phyloP scores from a whole-genome alignment of 2,329 filamentous ascomycete genomes.

The Blastomyces silverae region DNA sequence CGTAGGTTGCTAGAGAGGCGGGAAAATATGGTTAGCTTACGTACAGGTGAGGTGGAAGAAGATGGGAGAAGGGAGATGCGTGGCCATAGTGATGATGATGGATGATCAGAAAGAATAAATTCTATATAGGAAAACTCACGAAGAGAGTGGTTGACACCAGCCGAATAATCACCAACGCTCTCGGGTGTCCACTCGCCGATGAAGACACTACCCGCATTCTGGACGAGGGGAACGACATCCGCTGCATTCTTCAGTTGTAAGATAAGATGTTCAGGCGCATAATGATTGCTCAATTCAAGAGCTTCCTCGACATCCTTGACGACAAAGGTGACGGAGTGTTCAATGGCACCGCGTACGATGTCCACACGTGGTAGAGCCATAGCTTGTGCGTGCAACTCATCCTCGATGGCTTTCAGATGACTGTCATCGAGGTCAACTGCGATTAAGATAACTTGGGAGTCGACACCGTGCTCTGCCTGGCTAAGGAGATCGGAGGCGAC shows the following conservation, averaged over 20 bases:
- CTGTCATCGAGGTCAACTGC: slow-evolving; percentile 69
- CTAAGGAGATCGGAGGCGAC: slow-evolving; percentile 91
- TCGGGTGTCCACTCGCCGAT: slow-evolving; percentile 95
- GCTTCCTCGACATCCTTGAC: slow-evolving; percentile 65
- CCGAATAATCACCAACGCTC: slow-evolving; percentile 95
- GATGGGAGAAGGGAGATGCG: background rate
- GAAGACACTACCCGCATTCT: slow-evolving; percentile 95
- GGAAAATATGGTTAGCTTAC: slow-evolving; percentile 23
- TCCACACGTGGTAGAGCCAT: slow-evolving; percentile 81
- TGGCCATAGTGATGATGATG: background rate
- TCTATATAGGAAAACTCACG: slow-evolving; percentile 56
- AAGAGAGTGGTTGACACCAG: slow-evolving; percentile 93
- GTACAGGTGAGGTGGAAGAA: background rate
- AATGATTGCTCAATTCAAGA: slow-evolving; percentile 79
- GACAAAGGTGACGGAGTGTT: slow-evolving; percentile 81
- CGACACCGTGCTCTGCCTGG: slow-evolving; percentile 93
- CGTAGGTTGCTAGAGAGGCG: slow-evolving; percentile 69
- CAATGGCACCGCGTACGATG: slow-evolving; percentile 83
- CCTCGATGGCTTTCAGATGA: slow-evolving; percentile 75
- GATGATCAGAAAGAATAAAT: background rate
- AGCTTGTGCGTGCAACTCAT: slow-evolving; percentile 83
- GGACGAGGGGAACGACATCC: slow-evolving; percentile 65
- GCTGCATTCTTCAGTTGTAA: slow-evolving; percentile 76
- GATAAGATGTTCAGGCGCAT: slow-evolving; percentile 94
- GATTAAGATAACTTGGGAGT: slow-evolving; percentile 90